Evolutionary conservation across 192 early-diverging fungal species (phyloP).

Genomic region (Umbelopsis sp.): DNA sequence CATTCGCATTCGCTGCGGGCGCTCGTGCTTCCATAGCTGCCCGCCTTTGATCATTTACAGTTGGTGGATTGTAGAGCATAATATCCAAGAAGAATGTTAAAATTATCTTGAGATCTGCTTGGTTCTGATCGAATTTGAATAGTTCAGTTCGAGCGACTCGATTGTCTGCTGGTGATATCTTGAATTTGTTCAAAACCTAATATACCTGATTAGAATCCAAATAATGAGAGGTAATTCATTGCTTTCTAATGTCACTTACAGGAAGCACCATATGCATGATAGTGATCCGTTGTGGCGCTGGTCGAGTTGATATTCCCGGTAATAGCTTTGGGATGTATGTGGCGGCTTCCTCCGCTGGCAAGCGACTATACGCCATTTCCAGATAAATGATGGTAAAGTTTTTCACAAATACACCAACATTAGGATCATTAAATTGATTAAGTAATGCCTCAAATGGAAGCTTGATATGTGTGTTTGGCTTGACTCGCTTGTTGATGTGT

Average conservation of each 20-base stretch:
- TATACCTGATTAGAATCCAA: not conserved
- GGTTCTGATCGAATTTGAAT: constrained; percentile 57
- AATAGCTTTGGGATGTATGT: constrained; percentile 63
- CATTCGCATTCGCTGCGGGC: constrained; percentile 22
- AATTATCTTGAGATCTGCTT: constrained; percentile 54
- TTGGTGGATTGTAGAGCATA: constrained; percentile 60
- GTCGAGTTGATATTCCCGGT: constrained; percentile 57
- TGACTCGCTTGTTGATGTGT: constrained; percentile 87
- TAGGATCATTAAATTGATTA: constrained; percentile 52
- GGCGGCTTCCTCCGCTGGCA: constrained; percentile 45
- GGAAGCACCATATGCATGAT: constrained; percentile 67
- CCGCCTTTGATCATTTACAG: not conserved
- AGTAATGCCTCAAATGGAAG: constrained; percentile 69
- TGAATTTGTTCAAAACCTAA: constrained; percentile 45
- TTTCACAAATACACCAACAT: constrained; percentile 54
- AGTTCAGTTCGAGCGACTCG: constrained; percentile 45
- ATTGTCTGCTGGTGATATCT: constrained; percentile 41
- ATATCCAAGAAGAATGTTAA: constrained; percentile 63
- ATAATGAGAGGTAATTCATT: not conserved
- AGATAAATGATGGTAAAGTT: constrained; percentile 87
- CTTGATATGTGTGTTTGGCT: constrained; percentile 56
- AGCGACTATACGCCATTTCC: constrained; percentile 70
- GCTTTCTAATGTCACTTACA: constrained; percentile 40
- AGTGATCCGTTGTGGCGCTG: constrained; percentile 57
- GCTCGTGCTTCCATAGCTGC: not conserved